Evolutionary conservation across 768 basidiomycete species (phyloP).

Genomic region (Boletus vermiculosoides): DNA sequence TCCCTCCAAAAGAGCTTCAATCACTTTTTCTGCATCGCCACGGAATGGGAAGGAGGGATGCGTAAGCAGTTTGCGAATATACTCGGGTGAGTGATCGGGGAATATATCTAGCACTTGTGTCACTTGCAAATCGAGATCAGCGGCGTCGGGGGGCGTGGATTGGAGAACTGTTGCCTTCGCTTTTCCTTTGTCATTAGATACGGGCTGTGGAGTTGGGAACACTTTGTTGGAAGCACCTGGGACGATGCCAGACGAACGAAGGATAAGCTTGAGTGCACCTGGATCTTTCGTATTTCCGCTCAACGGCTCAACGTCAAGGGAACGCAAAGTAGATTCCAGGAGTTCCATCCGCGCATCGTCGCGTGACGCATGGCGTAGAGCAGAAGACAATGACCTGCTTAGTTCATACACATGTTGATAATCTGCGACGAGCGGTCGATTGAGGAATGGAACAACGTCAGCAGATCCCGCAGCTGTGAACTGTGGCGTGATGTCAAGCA

Average conservation of each 20-base stretch:
- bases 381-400: slow-evolving; percentile 45
- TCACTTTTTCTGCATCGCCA: slow-evolving; percentile 59
- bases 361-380: slow-evolving; percentile 44
- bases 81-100: slow-evolving; percentile 54
- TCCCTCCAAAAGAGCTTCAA: slow-evolving; percentile 75
- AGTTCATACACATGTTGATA: slow-evolving; percentile 70
- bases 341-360: slow-evolving; percentile 60
- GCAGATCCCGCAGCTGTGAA: slow-evolving; percentile 12
- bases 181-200: slow-evolving; percentile 39
- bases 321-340: slow-evolving; percentile 50
- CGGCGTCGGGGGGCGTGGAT: slow-evolving; percentile 28
- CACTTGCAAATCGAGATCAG: slow-evolving; percentile 55
- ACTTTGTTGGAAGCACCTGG: slow-evolving; percentile 13
- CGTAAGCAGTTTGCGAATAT: slow-evolving; percentile 57
- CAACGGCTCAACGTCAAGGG: slow-evolving; percentile 32
- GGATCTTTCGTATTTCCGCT: slow-evolving; percentile 35
- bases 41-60: slow-evolving; percentile 47
- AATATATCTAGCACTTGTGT: slow-evolving; percentile 76
- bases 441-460: slow-evolving; percentile 54
- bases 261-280: slow-evolving; percentile 60
- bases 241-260: slow-evolving; percentile 57
- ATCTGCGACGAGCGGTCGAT: slow-evolving; percentile 65
- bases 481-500: slow-evolving; percentile 46
- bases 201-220: slow-evolving; percentile 36
- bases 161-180: slow-evolving; percentile 31